These are phyloP conservation scores for Calonectria pteridis DNA, from an alignment of 2,329 filamentous ascomycete species.

Conservation along the genomic window DNA sequence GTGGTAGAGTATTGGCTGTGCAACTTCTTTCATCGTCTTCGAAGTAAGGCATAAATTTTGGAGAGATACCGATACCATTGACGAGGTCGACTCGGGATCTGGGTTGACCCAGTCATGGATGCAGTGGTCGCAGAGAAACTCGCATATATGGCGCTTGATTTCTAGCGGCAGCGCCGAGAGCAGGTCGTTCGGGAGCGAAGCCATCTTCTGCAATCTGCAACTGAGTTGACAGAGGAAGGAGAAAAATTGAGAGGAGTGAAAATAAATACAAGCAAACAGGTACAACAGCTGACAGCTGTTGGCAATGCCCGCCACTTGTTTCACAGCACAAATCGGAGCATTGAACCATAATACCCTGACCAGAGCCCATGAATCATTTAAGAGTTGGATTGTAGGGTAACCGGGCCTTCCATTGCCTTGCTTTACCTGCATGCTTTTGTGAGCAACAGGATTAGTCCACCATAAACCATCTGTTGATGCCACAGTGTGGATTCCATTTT, in stretches of 20 bases:
- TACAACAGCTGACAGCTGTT: background rate
- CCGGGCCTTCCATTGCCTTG: no score
- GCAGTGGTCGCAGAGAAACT: background rate
- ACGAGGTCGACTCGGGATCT: background rate
- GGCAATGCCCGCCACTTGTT: background rate
- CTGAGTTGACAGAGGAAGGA: background rate
- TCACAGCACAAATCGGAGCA: background rate
- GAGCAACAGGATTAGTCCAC: no score
- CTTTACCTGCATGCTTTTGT: no score
- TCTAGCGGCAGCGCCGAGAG: background rate
- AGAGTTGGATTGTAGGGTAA: no score
- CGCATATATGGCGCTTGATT: background rate
- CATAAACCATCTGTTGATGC: no score
- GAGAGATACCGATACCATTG: background rate
- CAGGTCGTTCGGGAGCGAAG: background rate
- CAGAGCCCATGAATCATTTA: no score
- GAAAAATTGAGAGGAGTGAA: background rate
- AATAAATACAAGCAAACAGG: background rate
- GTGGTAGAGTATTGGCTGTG: background rate
- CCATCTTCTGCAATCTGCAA: background rate
- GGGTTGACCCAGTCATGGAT: background rate
- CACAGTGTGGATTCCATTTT: no score
- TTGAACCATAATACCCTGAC: background rate
- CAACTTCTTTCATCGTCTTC: background rate
- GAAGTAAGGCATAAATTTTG: background rate